Conservation (phyloP, 352 stramenopile species). For the Pythium diclinum region DNA sequence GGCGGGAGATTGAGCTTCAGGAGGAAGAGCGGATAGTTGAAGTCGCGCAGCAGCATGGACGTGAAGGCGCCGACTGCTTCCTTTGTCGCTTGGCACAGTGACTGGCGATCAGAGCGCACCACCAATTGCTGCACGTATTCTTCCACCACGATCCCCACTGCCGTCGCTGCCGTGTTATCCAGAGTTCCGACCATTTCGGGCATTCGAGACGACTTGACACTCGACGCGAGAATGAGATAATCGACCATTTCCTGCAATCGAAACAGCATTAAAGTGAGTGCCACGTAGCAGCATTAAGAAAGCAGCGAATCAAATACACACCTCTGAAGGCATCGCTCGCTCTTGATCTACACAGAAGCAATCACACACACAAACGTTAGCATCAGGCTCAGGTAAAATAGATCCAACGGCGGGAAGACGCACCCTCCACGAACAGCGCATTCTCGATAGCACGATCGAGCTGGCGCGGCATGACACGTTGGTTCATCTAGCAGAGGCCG, state of each 20-base stretch:
- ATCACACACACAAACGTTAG: neutral
- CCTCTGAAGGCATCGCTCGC: constrained; percentile 44
- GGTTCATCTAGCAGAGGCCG: constrained; percentile 10
- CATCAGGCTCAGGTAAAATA: neutral
- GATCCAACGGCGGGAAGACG: neutral
- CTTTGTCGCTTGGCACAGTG: constrained; percentile 4
- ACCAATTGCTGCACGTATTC: constrained; percentile 73
- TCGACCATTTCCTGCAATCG: constrained; percentile 56
- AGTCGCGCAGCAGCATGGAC: constrained; percentile 43
- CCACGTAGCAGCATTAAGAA: no score
- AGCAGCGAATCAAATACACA: constrained; percentile 23
- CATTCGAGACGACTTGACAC: constrained; percentile 54
- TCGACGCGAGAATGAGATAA: constrained; percentile 63
- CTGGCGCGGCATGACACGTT: constrained; percentile 11
- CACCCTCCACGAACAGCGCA: constrained; percentile 39
- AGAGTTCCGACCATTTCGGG: constrained; percentile 77
- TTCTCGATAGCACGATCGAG: constrained; percentile 50
- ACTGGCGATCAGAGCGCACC: constrained; percentile 22
- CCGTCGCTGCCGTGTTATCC: constrained; percentile 70
- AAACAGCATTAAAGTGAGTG: neutral
- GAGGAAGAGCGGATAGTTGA: constrained; percentile 43
- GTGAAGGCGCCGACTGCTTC: constrained; percentile 38
- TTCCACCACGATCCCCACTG: constrained; percentile 67
- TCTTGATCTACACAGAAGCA: constrained; percentile 34
- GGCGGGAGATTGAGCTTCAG: neutral